Base-by-base conservation (phyloP, 345 rosid species). In the Microthlaspi erraticum region DNA sequence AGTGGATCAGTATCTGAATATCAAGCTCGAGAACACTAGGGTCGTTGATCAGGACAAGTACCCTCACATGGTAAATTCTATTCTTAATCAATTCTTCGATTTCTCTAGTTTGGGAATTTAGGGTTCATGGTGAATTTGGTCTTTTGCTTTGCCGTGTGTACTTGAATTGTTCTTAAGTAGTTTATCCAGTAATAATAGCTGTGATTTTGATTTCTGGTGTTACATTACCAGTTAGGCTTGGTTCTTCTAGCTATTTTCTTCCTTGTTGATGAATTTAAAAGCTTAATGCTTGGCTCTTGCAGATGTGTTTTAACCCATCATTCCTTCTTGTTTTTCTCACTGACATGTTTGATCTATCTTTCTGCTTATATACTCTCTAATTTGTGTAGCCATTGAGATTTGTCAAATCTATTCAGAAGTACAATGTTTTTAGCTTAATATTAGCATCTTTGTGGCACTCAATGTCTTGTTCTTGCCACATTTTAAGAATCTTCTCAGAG, bases 21-120 rank as follows among this genome's bases (percentile, higher is more conserved):
- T 92, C 87, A 95, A 95, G 84, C 98, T 95, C 37, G 99, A 95
- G 90, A 95, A 92, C 72, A 95, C 99, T 49, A 88, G 97, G 73
- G 99, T 90, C 78, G 98, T 95, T 70, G 99, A 95, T 83, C 96
- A 92, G 67, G 99, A 95, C 88, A 90, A 90, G 85, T 86, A 88
- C 71, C 99, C 99, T 75, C 99, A 95, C 86, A 95, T 95, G 99
- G 99, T 95, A 80, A 14, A 7, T 0, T 37, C 29, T 26, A 2
- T 14, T 20, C 19, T 26, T 23, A 42, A n/a, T 6, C 36, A 3
- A 1, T 7, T 7, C 29, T 7, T 7, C 29, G 53, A 32, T 45
- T 50, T 26, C 53, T 16, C 50, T 26, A 17, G 58, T 18, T 33
- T 48, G 16, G 8, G 48, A 55, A 39, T 64, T 23, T 57, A 42